These are phyloP conservation scores for Gnomoniopsis sp. DNA, from an alignment of 2,329 filamentous ascomycete species.

Conservation along the genomic window DNA sequence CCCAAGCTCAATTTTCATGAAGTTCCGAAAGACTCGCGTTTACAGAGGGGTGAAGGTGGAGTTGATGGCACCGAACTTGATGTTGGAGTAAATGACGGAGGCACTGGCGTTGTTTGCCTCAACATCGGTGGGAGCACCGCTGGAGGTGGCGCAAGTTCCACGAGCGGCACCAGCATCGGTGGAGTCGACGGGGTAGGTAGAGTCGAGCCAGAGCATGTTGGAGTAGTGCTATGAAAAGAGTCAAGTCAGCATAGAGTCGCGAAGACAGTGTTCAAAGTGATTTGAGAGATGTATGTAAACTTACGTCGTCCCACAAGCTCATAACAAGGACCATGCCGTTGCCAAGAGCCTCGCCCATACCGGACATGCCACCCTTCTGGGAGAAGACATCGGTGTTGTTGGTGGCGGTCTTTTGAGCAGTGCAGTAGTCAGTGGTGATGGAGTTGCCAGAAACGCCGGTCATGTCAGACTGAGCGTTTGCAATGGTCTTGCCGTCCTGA, in stretches of 20 bases:
- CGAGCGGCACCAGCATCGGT: conserved; percentile 37
- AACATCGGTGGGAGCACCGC: conserved; percentile 37
- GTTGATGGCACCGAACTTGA: conserved; percentile 54
- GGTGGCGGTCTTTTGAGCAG: conserved; percentile 48
- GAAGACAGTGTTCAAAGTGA: not conserved
- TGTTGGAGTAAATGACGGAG: conserved; percentile 45
- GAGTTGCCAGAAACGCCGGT: conserved; percentile 26
- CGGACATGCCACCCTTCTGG: conserved; percentile 48
- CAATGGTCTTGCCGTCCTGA: conserved; percentile 51
- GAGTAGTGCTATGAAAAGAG: conserved; percentile 41
- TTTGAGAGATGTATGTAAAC: not conserved
- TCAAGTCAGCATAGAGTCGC: not conserved
- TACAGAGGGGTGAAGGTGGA: conserved; percentile 40
- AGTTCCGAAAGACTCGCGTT: not conserved
- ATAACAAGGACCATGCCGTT: conserved; percentile 61
- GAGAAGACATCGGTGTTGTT: conserved; percentile 50
- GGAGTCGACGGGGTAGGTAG: conserved; percentile 45
- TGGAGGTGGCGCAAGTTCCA: conserved; percentile 38
- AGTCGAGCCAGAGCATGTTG: conserved; percentile 75
- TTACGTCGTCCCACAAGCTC: conserved; percentile 55
- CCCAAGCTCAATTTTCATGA: not conserved
- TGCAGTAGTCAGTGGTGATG: conserved; percentile 56
- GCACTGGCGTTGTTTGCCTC: conserved; percentile 33
- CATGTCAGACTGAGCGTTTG: conserved; percentile 38
- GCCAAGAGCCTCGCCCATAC: conserved; percentile 49